Conservation (phyloP, 441 rosid genomes). For the Syzygium syzygioides region DNA sequence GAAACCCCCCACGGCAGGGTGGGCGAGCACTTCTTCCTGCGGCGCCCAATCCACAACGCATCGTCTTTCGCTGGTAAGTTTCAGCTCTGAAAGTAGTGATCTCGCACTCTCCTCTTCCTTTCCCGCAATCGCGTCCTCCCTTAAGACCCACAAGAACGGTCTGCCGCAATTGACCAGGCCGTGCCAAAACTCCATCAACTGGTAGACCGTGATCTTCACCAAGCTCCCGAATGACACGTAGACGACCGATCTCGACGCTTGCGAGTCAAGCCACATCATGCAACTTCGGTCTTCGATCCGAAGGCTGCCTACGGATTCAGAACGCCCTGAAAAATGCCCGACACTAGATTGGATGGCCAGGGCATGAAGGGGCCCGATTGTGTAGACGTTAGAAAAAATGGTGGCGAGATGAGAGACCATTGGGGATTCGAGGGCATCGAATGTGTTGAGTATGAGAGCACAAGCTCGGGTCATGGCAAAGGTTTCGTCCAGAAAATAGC, state of each 20-base stretch:
- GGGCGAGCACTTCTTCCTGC: constrained; percentile 26
- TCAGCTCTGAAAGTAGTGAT: neutral
- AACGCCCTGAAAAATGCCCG: neutral
- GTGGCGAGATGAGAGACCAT: constrained; percentile 1
- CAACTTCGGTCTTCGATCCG: constrained; percentile 20
- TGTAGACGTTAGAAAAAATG: constrained; percentile 3
- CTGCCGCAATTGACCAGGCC: constrained; percentile 22
- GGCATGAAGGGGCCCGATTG: constrained; percentile 20
- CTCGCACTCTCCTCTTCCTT: neutral
- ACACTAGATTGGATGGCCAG: neutral
- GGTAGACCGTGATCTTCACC: constrained; percentile 1
- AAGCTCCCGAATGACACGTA: constrained; percentile 32
- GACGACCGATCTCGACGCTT: constrained; percentile 15
- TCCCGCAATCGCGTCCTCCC: constrained; percentile 6
- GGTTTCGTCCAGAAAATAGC: constrained; percentile 10
- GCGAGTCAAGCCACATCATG: constrained; percentile 28
- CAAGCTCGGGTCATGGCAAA: constrained; percentile 12
- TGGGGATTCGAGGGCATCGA: constrained; percentile 11
- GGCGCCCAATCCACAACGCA: constrained; percentile 27
- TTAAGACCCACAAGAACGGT: constrained; percentile 28
- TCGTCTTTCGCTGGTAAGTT: neutral
- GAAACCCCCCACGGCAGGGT: constrained; percentile 27
- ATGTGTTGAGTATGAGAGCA: constrained; percentile 19
- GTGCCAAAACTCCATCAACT: constrained; percentile 19
- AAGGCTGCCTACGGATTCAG: neutral